Conservation (phyloP, 177 flowering plant genomes). For the Vitis hybrid region DNA sequence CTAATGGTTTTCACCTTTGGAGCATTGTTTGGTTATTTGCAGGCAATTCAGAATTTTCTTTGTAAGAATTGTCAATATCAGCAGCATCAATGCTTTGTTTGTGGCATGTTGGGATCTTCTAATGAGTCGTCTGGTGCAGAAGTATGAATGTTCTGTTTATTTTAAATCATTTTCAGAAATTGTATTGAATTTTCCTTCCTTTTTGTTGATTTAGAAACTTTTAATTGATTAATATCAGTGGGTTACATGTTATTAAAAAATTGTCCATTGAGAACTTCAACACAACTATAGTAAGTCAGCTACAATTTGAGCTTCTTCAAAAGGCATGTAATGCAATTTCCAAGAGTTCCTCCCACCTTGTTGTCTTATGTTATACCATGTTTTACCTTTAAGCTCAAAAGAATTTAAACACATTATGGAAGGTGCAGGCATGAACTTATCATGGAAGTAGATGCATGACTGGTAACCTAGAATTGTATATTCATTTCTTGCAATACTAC, state of each 20-base stretch:
- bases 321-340: not conserved
- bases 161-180: too few species aligned
- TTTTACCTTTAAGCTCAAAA: too few species aligned
- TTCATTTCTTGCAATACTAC: too few species aligned
- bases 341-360: too few species aligned
- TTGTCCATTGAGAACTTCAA: not conserved
- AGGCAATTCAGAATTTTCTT: slow-evolving; percentile 47
- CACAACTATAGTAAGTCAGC: not conserved
- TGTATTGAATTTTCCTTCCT: too few species aligned
- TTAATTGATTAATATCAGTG: not conserved
- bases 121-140: slow-evolving; percentile 43
- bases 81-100: slow-evolving; percentile 66
- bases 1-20: not conserved
- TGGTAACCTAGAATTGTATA: too few species aligned
- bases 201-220: not conserved
- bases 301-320: not conserved
- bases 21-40: slow-evolving; percentile 9
- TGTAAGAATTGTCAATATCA: slow-evolving; percentile 61
- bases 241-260: not conserved
- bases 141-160: slow-evolving; percentile 26
- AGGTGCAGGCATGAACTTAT: too few species aligned
- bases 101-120: slow-evolving; percentile 72
- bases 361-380: too few species aligned
- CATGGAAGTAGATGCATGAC: too few species aligned
- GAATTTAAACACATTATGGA: too few species aligned